Evolutionary conservation across 208 protist species (phyloP).

Genomic region (Leishmania gerbilli): DNA sequence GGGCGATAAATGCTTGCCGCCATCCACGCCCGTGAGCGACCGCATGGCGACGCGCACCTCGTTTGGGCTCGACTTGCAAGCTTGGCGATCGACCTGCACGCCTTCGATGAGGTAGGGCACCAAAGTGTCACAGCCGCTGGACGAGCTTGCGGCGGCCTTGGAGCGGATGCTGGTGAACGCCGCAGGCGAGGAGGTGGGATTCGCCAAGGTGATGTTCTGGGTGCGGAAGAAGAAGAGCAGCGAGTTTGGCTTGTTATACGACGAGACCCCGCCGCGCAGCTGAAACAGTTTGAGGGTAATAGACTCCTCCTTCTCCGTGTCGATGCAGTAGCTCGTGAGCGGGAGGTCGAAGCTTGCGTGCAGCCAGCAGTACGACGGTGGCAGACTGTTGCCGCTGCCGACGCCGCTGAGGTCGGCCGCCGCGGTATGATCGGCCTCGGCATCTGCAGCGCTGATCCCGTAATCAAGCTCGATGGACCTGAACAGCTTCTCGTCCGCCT

Average conservation of each 20-base stretch:
- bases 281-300: slow-evolving; percentile 57
- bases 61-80: slow-evolving; percentile 11
- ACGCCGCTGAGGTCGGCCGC: slow-evolving; percentile 12
- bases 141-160: background rate
- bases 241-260: slow-evolving; percentile 66
- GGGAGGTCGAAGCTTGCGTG: slow-evolving; percentile 56
- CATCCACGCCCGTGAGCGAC: slow-evolving; percentile 15
- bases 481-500: slow-evolving; percentile 61
- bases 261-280: slow-evolving; percentile 39
- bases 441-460: slow-evolving; percentile 56
- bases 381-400: slow-evolving; percentile 30
- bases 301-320: slow-evolving; percentile 51
- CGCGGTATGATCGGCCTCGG: slow-evolving; percentile 28
- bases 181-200: slow-evolving; percentile 30
- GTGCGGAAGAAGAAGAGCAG: slow-evolving; percentile 56
- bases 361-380: slow-evolving; percentile 76
- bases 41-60: slow-evolving; percentile 19
- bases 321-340: slow-evolving; percentile 47
- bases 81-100: slow-evolving; percentile 17
- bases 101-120: slow-evolving; percentile 35
- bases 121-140: slow-evolving; percentile 4
- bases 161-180: background rate
- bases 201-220: slow-evolving; percentile 74
- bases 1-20: slow-evolving; percentile 10
- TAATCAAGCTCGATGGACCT: slow-evolving; percentile 64